These are phyloP conservation scores for Pichia deserticola DNA, from an alignment of 805 yeast genomes.

Conservation along the genomic window DNA sequence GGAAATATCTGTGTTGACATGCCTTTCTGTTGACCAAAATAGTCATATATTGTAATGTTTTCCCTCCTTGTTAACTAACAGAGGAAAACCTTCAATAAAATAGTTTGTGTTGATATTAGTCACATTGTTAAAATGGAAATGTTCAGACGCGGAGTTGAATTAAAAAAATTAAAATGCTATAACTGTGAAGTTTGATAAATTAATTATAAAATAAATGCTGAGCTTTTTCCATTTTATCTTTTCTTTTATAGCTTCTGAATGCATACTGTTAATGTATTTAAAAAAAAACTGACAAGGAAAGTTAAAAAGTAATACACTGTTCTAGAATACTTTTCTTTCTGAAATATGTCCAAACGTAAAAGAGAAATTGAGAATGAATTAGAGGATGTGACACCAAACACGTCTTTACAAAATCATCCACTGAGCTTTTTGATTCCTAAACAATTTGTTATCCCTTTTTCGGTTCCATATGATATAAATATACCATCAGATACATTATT, in stretches of 20 bases:
- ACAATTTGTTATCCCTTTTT: slow-evolving; percentile 26
- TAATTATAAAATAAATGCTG: no score
- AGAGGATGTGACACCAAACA: slow-evolving; percentile 13
- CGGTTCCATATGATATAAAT: slow-evolving; percentile 21
- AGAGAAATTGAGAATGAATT: not conserved
- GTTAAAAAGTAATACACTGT: no score
- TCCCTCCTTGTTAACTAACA: no score
- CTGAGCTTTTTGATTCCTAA: slow-evolving; percentile 33
- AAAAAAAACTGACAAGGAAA: no score
- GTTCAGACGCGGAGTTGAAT: not conserved
- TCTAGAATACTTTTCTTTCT: not conserved
- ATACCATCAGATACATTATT: slow-evolving; percentile 3
- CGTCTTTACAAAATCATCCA: slow-evolving; percentile 25
- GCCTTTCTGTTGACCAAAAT: not conserved
- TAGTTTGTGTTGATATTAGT: no score
- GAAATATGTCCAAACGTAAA: not conserved
- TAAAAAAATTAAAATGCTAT: not conserved
- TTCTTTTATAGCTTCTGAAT: not conserved
- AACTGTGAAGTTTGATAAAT: no score
- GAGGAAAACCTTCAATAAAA: no score
- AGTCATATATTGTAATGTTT: not conserved
- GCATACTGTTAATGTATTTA: no score
- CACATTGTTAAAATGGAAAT: no score
- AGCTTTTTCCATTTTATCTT: no score
- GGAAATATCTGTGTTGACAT: slow-evolving; percentile 18